phyloP scores from a whole-genome alignment of 306 rosid genomes.

The Pyrus betulifolia region DNA sequence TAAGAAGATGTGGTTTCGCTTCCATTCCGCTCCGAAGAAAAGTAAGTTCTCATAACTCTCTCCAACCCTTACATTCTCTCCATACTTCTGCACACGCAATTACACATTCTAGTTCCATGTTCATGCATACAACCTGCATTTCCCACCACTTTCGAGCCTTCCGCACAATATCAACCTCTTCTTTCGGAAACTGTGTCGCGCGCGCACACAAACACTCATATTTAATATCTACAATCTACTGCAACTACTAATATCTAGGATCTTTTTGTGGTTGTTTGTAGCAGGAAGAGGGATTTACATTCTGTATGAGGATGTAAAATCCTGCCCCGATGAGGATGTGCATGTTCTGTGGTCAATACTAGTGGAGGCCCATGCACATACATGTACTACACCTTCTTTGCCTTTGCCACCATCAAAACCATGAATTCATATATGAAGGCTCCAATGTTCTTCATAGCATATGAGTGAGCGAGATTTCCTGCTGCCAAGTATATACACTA shows the following conservation, averaged over 20 bases:
- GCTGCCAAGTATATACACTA: constrained; percentile 23
- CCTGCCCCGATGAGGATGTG: constrained; percentile 84
- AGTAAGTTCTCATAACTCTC: constrained; percentile 34
- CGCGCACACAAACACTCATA: neutral
- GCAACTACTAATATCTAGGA: neutral
- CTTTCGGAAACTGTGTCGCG: neutral
- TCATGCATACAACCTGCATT: neutral
- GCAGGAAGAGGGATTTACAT: constrained; percentile 88
- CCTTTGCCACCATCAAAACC: constrained; percentile 54
- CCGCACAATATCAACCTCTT: neutral
- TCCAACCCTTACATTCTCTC: neutral
- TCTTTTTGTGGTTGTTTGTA: neutral
- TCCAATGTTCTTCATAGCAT: constrained; percentile 8
- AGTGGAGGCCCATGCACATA: constrained; percentile 60
- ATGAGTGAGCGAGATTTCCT: constrained; percentile 24
- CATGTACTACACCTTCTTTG: constrained; percentile 17
- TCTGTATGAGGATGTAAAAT: constrained; percentile 82
- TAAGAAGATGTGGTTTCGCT: constrained; percentile 69
- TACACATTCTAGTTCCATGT: neutral
- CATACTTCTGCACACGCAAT: neutral
- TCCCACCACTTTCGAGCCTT: neutral
- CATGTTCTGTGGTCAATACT: constrained; percentile 91
- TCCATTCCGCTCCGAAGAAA: constrained; percentile 68
- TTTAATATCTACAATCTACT: neutral
- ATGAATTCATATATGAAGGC: constrained; percentile 19